Evolutionary conservation across 441 rosid species (phyloP).

Genomic region (California macrophylla): DNA sequence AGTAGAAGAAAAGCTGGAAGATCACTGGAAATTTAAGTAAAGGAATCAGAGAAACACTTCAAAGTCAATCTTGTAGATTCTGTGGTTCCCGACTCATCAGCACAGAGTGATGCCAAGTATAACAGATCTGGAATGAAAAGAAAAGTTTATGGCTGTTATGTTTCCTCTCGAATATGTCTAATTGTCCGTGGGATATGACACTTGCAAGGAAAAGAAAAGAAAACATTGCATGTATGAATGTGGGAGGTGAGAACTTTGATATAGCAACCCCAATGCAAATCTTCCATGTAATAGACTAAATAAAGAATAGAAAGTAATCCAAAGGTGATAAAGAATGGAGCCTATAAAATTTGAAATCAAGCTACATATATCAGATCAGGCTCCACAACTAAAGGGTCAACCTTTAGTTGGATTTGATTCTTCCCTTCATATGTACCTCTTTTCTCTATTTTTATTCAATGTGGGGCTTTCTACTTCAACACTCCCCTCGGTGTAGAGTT

Average conservation of each 20-base stretch:
- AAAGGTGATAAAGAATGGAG: background rate
- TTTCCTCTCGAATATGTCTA: background rate
- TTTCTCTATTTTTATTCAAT: background rate
- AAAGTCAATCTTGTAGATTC: constrained; percentile 32
- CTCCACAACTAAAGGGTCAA: background rate
- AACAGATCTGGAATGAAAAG: constrained; percentile 51
- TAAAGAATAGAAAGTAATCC: background rate
- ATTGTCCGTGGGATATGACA: background rate
- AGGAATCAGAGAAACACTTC: constrained; percentile 59
- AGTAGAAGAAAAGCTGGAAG: constrained; percentile 33
- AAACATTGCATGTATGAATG: background rate
- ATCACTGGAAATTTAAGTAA: constrained; percentile 45
- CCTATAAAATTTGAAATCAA: background rate
- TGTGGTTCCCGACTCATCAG: constrained; percentile 23
- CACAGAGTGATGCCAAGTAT: constrained; percentile 35
- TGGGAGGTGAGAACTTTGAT: background rate
- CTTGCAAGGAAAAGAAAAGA: background rate
- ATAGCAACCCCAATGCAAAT: background rate
- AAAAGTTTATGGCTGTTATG: constrained; percentile 5
- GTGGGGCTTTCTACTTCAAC: background rate
- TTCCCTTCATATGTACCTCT: background rate
- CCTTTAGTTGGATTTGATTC: background rate
- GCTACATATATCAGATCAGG: background rate
- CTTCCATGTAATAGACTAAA: background rate
- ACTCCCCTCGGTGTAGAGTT: no score